Evolutionary conservation across 169 alveolate species (phyloP), one percentile per base, ranked within the genome.

Genomic region (Toxoplasma gondii): DNA sequence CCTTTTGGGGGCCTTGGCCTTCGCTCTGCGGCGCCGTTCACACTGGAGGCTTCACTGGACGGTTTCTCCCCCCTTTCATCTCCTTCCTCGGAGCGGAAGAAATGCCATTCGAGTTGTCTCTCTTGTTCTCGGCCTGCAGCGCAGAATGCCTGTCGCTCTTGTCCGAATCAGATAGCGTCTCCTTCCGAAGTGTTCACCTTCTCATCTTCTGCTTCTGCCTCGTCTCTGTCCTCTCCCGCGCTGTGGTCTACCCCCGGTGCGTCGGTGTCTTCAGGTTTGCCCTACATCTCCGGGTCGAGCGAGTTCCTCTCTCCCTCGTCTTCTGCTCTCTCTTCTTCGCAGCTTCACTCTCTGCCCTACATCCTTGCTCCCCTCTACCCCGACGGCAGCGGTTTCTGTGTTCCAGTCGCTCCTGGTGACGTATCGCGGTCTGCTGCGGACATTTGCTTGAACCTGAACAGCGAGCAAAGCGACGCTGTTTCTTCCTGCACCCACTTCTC

Each of bases 321-420:
- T 17, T 78, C 86, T 10, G 27, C 44, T n/a, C 86, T n/a, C 45
- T 78, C 86, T 78, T 7, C 44, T 19, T 45, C 43, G 9, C 44
- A 24, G 12, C 86, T 78, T n/a, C 86, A 17, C 45, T n/a, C 29
- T 19, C 44, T 78, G 27, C 86, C 86, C 44, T 45, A 78, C 45
- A 19, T 78, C 29, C n/a, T 78, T 16, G n/a, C 45, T 4, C 86
- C 86, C 29, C 39, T 78, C 29, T 64, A 12, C n/a, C 86, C 2
- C 19, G 86, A 78, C n/a, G 86, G 86, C 39, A 38, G 86, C 39
- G 86, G 86, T 10, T 45, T 78, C 86, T 78, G 86, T 78, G 24
- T 78, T 45, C 86, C 86, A 10, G 86, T 78, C 29, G 86, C 86
- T 10, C 44, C 29, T 16, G 86, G 86, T 31, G 45, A 16, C 16